Evolutionary conservation across 1,284 basidiomycete species (phyloP).

Genomic region (Neonothopanus nambi): DNA sequence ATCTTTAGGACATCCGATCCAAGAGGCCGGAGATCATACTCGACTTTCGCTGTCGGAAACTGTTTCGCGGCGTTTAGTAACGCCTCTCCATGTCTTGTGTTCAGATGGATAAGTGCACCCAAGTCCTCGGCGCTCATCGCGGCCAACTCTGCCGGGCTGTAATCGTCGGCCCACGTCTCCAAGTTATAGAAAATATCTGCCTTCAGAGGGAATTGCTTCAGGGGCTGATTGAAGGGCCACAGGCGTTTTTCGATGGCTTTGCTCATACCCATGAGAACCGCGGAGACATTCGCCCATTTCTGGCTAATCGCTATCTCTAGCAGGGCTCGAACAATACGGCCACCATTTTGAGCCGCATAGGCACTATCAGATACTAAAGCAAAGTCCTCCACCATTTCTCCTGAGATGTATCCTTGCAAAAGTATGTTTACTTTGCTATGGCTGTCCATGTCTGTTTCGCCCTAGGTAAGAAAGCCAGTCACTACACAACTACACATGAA

Average conservation of each 20-base stretch:
- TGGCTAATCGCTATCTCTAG: constrained; percentile 93
- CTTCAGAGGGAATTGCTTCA: constrained; percentile 80
- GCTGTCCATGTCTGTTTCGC: constrained; percentile 73
- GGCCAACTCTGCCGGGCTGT: constrained; percentile 77
- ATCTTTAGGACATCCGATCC: constrained; percentile 85
- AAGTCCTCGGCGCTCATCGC: constrained; percentile 75
- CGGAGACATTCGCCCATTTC: constrained; percentile 86
- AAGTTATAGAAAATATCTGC: constrained; percentile 83
- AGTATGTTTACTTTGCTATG: constrained; percentile 90
- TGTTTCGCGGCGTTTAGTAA: constrained; percentile 82
- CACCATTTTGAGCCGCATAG: constrained; percentile 93
- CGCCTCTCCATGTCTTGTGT: constrained; percentile 82
- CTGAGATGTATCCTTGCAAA: constrained; percentile 89
- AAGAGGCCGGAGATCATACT: constrained; percentile 77
- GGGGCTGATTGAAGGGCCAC: constrained; percentile 96
- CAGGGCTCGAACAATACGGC: constrained; percentile 90
- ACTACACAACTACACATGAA: background rate
- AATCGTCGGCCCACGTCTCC: constrained; percentile 83
- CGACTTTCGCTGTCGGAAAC: constrained; percentile 79
- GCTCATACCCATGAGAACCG: constrained; percentile 87
- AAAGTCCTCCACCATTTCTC: constrained; percentile 86
- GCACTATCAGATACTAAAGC: constrained; percentile 95
- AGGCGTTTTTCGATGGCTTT: constrained; percentile 92
- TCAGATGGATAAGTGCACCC: constrained; percentile 85
- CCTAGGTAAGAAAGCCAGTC: constrained; percentile 43